Evolutionary conservation across 208 protist species (phyloP).

Genomic region (Trypanosomatidae sp.): DNA sequence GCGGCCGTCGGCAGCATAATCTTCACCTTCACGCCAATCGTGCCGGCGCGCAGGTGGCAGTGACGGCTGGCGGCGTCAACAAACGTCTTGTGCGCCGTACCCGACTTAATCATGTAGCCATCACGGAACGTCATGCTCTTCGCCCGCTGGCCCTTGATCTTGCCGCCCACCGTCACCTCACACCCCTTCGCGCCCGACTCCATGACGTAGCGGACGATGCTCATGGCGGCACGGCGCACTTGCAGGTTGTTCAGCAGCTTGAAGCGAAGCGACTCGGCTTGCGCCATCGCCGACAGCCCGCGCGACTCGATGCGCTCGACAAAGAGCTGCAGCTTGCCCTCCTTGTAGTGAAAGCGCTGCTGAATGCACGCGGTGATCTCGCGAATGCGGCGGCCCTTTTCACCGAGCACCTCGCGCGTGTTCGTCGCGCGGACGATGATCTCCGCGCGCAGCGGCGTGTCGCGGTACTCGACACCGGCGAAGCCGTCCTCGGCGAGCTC

Average conservation of each 20-base stretch:
- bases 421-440: constrained; percentile 98
- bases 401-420: constrained; percentile 94
- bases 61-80: constrained; percentile 94
- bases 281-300: constrained; percentile 97
- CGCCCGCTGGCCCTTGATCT: constrained; percentile 98
- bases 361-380: constrained; percentile 97
- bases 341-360: constrained; percentile 97
- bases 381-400: constrained; percentile 96
- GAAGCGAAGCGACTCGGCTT: constrained; percentile 97
- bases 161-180: constrained; percentile 98
- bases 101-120: constrained; percentile 99
- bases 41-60: constrained; percentile 97
- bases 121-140: constrained; percentile 99
- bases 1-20: constrained; percentile 98
- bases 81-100: constrained; percentile 88
- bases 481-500: constrained; percentile 96
- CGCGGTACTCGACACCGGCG: constrained; percentile 95
- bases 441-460: constrained; percentile 94
- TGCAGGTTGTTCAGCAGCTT: constrained; percentile 98
- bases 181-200: constrained; percentile 97
- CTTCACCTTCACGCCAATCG: constrained; percentile 97
- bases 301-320: constrained; percentile 95
- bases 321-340: constrained; percentile 93
- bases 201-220: constrained; percentile 98
- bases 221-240: constrained; percentile 97